These are phyloP conservation scores for Fomitopsis palustris DNA, from an alignment of 1,284 basidiomycete genomes.

Conservation along the genomic window DNA sequence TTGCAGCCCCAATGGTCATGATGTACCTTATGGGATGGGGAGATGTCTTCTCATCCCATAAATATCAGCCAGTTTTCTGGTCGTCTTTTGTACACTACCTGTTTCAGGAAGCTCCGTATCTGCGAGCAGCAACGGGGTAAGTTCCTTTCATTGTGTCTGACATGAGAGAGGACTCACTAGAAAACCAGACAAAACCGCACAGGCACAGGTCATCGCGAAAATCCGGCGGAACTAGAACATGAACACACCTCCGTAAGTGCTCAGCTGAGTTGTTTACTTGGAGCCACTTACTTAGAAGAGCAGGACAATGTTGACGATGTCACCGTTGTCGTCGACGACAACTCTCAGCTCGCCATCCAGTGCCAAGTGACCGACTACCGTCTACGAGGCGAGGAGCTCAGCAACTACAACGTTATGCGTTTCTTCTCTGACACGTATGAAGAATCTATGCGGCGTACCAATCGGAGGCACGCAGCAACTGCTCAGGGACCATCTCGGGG, in stretches of 20 bases:
- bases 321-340: neutral
- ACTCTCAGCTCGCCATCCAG: constrained; percentile 1
- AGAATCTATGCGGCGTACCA: neutral
- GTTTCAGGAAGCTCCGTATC: constrained; percentile 7
- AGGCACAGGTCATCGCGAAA: too few species aligned
- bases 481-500: neutral
- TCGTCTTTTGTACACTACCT: constrained; percentile 1
- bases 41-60: constrained; percentile 19
- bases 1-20: constrained; percentile 31
- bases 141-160: too few species aligned
- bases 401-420: constrained; percentile 8
- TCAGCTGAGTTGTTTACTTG: too few species aligned
- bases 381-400: constrained; percentile 14
- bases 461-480: neutral
- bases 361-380: constrained; percentile 17
- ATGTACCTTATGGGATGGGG: constrained; percentile 35
- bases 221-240: too few species aligned
- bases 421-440: constrained; percentile 23
- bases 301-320: neutral
- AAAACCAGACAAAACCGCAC: too few species aligned
- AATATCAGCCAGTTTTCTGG: constrained; percentile 27
- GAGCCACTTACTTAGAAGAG: neutral
- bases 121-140: neutral
- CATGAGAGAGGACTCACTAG: neutral
- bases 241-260: too few species aligned